These are phyloP conservation scores for Hordeum pubiflorum DNA, from an alignment of 202 grass and related monocot genomes.

Conservation along the genomic window DNA sequence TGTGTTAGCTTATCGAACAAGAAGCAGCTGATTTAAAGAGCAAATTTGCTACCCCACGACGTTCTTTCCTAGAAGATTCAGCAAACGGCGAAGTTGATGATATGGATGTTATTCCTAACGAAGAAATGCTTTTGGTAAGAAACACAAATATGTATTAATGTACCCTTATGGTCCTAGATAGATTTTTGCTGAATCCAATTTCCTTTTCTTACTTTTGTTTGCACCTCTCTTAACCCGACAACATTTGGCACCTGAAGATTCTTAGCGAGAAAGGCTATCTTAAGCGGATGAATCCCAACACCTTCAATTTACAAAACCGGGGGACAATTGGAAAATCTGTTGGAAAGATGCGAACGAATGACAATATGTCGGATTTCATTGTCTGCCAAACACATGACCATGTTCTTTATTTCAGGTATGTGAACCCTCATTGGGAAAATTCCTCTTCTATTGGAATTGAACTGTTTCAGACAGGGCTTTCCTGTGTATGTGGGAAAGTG, in stretches of 20 bases:
- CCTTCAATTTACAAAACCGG: slow-evolving; percentile 69
- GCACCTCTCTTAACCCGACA: slow-evolving; percentile 8
- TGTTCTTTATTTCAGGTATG: slow-evolving; percentile 96
- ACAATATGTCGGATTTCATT: slow-evolving; percentile 81
- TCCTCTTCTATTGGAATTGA: not conserved
- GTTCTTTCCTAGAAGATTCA: slow-evolving; percentile 75
- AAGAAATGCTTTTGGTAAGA: slow-evolving; percentile 92
- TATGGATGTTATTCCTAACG: slow-evolving; percentile 92
- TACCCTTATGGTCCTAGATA: not conserved
- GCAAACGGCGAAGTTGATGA: slow-evolving; percentile 65
- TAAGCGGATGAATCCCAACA: slow-evolving; percentile 94
- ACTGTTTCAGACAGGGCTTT: not conserved
- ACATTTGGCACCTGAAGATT: slow-evolving; percentile 43
- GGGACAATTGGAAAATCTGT: slow-evolving; percentile 98
- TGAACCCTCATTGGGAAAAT: not conserved
- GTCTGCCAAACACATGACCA: slow-evolving; percentile 87
- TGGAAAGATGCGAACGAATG: slow-evolving; percentile 95
- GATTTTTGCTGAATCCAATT: not conserved
- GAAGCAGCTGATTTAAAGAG: slow-evolving; percentile 86
- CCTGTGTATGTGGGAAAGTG: not conserved
- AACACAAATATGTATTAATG: not conserved
- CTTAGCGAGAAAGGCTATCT: slow-evolving; percentile 94
- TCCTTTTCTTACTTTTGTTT: slow-evolving; percentile 10
- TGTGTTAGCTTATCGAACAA: slow-evolving; percentile 75
- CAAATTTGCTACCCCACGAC: slow-evolving; percentile 66